phyloP scores from a whole-genome alignment of 768 basidiomycete species.

The Xerocomellus dryophilus region DNA sequence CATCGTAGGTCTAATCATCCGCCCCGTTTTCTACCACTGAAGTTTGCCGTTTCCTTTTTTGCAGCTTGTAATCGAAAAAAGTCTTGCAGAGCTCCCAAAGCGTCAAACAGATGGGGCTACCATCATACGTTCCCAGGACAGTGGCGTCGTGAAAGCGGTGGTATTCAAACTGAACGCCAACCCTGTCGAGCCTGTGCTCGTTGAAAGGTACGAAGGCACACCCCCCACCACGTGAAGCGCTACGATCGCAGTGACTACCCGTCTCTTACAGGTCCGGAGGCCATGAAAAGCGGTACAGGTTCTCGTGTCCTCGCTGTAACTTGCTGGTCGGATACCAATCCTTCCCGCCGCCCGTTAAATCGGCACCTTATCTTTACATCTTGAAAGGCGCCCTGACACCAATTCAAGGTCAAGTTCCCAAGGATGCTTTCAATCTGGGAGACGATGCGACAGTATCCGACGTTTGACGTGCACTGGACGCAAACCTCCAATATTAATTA shows the following conservation, averaged over 20 bases:
- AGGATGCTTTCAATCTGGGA: slow-evolving; percentile 74
- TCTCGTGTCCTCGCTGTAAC: slow-evolving; percentile 51
- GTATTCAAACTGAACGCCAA: slow-evolving; percentile 87
- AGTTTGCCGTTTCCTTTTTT: background rate
- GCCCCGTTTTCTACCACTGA: slow-evolving; percentile 2
- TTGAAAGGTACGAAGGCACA: slow-evolving; percentile 63
- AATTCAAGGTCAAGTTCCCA: slow-evolving; percentile 81
- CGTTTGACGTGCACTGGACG: slow-evolving; percentile 1
- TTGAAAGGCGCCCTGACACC: slow-evolving; percentile 81
- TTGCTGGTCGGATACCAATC: slow-evolving; percentile 67
- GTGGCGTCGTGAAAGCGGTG: slow-evolving; percentile 51
- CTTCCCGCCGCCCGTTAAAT: slow-evolving; percentile 70
- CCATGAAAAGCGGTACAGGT: slow-evolving; percentile 74
- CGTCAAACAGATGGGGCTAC: slow-evolving; percentile 77
- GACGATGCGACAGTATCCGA: background rate
- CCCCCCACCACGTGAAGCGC: slow-evolving; percentile 9
- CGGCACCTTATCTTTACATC: slow-evolving; percentile 77
- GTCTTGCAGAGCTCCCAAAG: slow-evolving; percentile 61
- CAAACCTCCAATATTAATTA: background rate
- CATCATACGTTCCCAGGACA: slow-evolving; percentile 74
- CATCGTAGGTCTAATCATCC: slow-evolving; percentile 51
- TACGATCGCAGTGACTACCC: slow-evolving; percentile 16
- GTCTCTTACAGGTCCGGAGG: slow-evolving; percentile 49
- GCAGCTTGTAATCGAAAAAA: slow-evolving; percentile 81
- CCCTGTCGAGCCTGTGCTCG: slow-evolving; percentile 62